Evolutionary conservation across 23 red algal genomes (phyloP).

Genomic region (Gracilaria vermiculophylla): DNA sequence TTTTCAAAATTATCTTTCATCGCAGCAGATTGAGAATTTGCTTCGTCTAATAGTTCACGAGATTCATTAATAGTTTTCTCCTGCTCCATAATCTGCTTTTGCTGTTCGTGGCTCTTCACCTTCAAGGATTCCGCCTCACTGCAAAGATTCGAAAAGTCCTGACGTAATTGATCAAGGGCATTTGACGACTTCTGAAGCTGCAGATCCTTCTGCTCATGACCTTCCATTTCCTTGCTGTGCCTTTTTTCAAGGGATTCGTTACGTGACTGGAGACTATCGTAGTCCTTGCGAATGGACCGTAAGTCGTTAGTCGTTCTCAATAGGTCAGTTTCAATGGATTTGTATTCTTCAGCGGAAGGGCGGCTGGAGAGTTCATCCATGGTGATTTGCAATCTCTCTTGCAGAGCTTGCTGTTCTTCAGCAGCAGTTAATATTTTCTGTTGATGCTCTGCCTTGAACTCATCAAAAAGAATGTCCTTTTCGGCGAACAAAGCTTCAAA

Average conservation of each 20-base stretch:
- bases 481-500: background rate
- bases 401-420: background rate
- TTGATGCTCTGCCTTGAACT: background rate
- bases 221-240: background rate
- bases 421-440: background rate
- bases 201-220: background rate
- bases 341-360: background rate
- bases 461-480: background rate
- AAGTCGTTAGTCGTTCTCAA: background rate
- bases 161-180: background rate
- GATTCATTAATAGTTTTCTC: background rate
- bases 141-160: background rate
- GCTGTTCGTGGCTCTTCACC: background rate
- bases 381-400: background rate
- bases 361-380: background rate
- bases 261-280: background rate
- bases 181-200: background rate
- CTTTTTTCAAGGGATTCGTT: background rate
- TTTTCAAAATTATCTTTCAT: background rate
- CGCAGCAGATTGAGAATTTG: background rate
- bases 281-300: background rate
- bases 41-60: background rate
- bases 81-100: background rate
- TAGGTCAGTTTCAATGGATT: background rate
- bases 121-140: background rate